phyloP scores from a whole-genome alignment of 176 grass and related monocot genomes.

The Bromus sterilis region DNA sequence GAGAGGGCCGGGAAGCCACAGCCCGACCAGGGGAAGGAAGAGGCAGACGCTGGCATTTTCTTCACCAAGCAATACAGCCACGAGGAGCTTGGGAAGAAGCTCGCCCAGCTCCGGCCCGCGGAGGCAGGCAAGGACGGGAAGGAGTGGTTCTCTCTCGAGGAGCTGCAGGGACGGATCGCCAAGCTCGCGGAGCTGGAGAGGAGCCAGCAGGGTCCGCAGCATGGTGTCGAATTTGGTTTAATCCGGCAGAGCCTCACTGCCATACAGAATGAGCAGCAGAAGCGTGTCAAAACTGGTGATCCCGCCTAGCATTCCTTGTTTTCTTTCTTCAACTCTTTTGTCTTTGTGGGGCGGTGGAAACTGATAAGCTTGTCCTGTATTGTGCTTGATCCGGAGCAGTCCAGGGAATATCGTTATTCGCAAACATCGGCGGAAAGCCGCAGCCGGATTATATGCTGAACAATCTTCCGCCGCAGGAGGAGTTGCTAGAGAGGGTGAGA shows the following conservation, averaged over 20 bases:
- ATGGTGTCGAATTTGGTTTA: background rate
- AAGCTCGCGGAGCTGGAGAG: conserved; percentile 57
- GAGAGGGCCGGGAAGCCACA: background rate
- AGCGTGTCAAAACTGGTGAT: background rate
- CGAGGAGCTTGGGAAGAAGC: conserved; percentile 61
- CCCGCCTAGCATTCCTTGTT: background rate
- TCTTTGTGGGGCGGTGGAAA: background rate
- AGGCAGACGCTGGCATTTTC: background rate
- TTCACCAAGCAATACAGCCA: conserved; percentile 41
- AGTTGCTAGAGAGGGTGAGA: conserved; percentile 77
- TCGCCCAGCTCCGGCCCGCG: conserved; percentile 45
- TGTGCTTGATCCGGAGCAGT: conserved; percentile 28
- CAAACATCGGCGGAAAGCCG: conserved; percentile 24
- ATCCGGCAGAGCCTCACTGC: background rate
- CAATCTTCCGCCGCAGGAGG: conserved; percentile 51
- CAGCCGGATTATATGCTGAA: conserved; percentile 34
- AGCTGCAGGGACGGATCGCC: conserved; percentile 62
- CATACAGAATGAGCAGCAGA: background rate
- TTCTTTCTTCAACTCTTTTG: background rate
- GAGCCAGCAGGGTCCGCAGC: background rate
- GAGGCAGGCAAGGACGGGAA: conserved; percentile 40
- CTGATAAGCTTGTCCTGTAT: background rate
- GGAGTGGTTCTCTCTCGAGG: conserved; percentile 58
- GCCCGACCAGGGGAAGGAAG: background rate
- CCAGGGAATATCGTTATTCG: background rate